Conservation (phyloP, 2,329 filamentous ascomycete species). For the Epichloe typhina region DNA sequence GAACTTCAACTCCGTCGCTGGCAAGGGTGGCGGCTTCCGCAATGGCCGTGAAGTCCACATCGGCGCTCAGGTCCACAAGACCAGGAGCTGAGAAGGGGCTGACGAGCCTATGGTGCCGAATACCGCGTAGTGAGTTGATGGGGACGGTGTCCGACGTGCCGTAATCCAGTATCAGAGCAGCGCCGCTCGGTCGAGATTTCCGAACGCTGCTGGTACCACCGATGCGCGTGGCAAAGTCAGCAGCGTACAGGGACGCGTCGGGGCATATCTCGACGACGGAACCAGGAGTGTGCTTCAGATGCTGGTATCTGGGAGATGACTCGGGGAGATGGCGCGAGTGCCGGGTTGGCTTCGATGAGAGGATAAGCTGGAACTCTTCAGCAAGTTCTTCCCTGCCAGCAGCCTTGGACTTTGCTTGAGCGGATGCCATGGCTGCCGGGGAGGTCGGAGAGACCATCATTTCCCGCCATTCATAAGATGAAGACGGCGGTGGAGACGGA, state of each 20-base stretch:
- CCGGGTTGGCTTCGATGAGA: slow-evolving; percentile 62
- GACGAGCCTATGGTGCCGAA: slow-evolving; percentile 61
- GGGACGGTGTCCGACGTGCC: slow-evolving; percentile 69
- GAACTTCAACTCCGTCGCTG: slow-evolving; percentile 73
- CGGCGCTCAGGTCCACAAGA: slow-evolving; percentile 75
- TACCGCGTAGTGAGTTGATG: slow-evolving; percentile 80
- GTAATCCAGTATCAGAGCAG: slow-evolving; percentile 93
- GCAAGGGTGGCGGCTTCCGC: slow-evolving; percentile 69
- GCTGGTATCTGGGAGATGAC: slow-evolving; percentile 64
- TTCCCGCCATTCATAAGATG: slow-evolving; percentile 59
- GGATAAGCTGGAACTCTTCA: slow-evolving; percentile 78
- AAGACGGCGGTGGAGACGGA: neutral
- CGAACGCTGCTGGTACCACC: slow-evolving; percentile 47
- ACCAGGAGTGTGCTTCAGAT: slow-evolving; percentile 51
- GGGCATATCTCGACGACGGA: slow-evolving; percentile 83
- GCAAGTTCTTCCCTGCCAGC: slow-evolving; percentile 37
- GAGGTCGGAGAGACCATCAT: slow-evolving; percentile 61
- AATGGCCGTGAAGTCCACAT: slow-evolving; percentile 84
- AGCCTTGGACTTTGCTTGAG: slow-evolving; percentile 35
- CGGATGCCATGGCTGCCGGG: slow-evolving; percentile 36
- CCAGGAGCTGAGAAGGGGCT: slow-evolving; percentile 72
- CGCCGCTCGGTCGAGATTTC: slow-evolving; percentile 58
- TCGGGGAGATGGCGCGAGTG: slow-evolving; percentile 78
- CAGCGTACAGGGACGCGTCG: slow-evolving; percentile 66
- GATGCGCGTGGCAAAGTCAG: slow-evolving; percentile 74